Evolutionary conservation across 768 basidiomycete species (phyloP).

Genomic region (Tricholoma sp.): DNA sequence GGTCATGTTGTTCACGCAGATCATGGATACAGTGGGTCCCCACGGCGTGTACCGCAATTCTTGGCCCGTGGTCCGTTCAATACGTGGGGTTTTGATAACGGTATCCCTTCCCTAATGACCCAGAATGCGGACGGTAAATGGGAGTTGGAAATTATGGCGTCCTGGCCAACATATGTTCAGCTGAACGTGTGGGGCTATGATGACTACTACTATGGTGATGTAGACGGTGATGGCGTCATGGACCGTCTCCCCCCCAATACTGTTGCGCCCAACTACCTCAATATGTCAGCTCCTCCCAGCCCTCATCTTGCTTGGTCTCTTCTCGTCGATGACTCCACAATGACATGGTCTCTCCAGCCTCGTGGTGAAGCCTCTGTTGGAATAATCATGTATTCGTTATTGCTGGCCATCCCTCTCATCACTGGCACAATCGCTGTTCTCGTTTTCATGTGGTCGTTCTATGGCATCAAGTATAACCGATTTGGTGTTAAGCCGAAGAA

Average conservation of each 20-base stretch:
- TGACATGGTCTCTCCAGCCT: conserved; percentile 77
- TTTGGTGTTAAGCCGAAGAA: conserved; percentile 78
- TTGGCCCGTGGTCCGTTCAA: conserved; percentile 89
- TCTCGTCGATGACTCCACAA: conserved; percentile 67
- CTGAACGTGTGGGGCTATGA: conserved; percentile 90
- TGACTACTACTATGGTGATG: conserved; percentile 89
- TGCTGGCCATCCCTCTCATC: conserved; percentile 77
- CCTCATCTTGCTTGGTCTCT: conserved; percentile 89
- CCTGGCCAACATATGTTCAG: conserved; percentile 88
- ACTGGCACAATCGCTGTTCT: conserved; percentile 79
- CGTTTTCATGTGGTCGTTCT: conserved; percentile 94
- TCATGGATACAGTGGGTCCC: conserved; percentile 43
- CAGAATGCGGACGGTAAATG: conserved; percentile 62
- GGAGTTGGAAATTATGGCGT: conserved; percentile 85
- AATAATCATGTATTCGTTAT: conserved; percentile 83
- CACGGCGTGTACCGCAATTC: conserved; percentile 82
- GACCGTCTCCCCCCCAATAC: conserved; percentile 91
- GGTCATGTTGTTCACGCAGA: conserved; percentile 77
- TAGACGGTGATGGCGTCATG: conserved; percentile 80
- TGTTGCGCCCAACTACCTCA: conserved; percentile 80
- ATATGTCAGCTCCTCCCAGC: conserved; percentile 85
- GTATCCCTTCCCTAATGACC: conserved; percentile 66
- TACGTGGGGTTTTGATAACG: conserved; percentile 86
- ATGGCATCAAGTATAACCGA: conserved; percentile 91
- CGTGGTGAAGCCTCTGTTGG: conserved; percentile 79